Percentiles rank a stretch among this genome's conserved stretches.
Conservation (phyloP, 2,329 filamentous ascomycete species). For the Aureobasidium uvarum region DNA sequence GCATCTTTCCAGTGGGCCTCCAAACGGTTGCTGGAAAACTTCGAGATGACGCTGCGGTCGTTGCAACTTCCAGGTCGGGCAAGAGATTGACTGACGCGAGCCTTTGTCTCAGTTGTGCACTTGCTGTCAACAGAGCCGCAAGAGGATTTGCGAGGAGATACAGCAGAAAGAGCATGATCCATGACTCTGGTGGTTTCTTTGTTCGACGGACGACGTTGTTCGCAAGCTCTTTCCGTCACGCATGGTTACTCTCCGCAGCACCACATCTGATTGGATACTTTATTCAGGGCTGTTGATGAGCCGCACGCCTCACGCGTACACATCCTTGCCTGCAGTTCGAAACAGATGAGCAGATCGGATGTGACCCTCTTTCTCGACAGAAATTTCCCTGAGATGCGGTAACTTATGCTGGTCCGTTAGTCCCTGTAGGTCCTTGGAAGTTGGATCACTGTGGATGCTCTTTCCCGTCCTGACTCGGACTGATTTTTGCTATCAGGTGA, state of each 20-base stretch:
- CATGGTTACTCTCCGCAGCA: not conserved
- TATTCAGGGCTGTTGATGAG: not conserved
- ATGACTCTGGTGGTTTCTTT: slow-evolving; percentile 3
- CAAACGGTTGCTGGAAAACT: not conserved
- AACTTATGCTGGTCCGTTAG: slow-evolving; percentile 6
- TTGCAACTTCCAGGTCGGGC: not conserved
- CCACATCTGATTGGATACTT: not conserved
- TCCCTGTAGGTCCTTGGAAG: not conserved
- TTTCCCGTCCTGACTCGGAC: not conserved
- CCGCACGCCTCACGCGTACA: slow-evolving; percentile 15
- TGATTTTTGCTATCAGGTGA: not conserved
- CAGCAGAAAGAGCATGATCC: not conserved
- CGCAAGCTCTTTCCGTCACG: slow-evolving; percentile 1
- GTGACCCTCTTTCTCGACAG: not conserved
- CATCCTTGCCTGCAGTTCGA: not conserved
- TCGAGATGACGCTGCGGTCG: not conserved
- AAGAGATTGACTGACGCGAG: slow-evolving; percentile 10
- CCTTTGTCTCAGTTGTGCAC: not conserved
- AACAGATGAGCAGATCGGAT: slow-evolving; percentile 4
- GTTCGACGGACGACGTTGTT: not conserved
- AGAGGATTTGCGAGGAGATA: not conserved
- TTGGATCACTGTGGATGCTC: not conserved
- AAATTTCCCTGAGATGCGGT: slow-evolving; percentile 2
- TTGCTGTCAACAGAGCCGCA: slow-evolving; percentile 1
- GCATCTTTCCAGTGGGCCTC: not conserved